Conservation (phyloP, 148 eudicot genomes). For the Silene uniflora region DNA sequence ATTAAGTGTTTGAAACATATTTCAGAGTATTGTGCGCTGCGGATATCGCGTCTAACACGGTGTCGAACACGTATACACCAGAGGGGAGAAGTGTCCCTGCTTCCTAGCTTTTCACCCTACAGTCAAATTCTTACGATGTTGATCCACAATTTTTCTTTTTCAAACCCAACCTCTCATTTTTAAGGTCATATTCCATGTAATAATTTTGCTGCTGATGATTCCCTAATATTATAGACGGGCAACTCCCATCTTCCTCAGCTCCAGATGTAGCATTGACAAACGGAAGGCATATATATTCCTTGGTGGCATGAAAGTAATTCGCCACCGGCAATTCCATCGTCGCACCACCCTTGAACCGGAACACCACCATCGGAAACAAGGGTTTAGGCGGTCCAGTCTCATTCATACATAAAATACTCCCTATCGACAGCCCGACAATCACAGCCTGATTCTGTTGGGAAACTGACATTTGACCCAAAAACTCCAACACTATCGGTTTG, state of each 20-base stretch:
- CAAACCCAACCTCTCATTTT: neutral
- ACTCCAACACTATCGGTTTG: neutral
- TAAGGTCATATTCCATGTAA: neutral
- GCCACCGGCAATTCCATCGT: neutral
- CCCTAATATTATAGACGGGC: neutral
- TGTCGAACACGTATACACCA: no score
- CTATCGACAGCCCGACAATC: neutral
- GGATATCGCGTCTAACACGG: no score
- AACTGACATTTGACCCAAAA: slow-evolving; percentile 35
- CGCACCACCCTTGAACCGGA: neutral
- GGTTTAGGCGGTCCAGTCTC: neutral
- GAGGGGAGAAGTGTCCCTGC: no score
- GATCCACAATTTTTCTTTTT: neutral
- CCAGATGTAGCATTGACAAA: neutral
- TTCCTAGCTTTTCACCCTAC: no score
- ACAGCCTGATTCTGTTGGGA: neutral
- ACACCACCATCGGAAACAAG: neutral
- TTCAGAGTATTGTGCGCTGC: no score
- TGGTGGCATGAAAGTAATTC: neutral
- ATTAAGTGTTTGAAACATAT: no score
- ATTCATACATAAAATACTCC: neutral
- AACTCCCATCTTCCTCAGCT: neutral
- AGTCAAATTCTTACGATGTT: no score
- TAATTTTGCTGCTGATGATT: neutral
- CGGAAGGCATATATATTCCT: neutral